These are phyloP conservation scores for Fusarium poae DNA, from an alignment of 2,329 filamentous ascomycete genomes.

Conservation along the genomic window DNA sequence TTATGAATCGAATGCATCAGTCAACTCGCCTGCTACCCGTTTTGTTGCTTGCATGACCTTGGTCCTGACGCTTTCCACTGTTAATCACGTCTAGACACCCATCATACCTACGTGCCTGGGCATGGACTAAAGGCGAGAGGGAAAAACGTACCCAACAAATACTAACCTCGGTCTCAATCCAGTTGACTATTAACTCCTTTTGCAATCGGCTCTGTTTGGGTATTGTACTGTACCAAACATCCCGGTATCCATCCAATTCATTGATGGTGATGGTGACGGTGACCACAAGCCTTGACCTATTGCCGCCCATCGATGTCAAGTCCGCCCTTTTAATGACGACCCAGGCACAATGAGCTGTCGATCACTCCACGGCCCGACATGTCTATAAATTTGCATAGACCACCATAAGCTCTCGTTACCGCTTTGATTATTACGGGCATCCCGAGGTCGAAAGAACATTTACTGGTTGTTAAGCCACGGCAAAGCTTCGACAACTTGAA, in stretches of 20 bases:
- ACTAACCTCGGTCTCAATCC: constrained; percentile 14
- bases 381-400: constrained; percentile 15
- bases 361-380: constrained; percentile 26
- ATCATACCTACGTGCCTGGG: too few relatives aligned
- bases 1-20: constrained; percentile 27
- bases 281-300: constrained; percentile 29
- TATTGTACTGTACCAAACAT: constrained; percentile 4
- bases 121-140: neutral
- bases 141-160: neutral
- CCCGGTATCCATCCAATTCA: neutral
- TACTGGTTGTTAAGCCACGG: constrained; percentile 13
- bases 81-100: constrained; percentile 18
- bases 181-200: constrained; percentile 3
- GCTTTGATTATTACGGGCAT: constrained; percentile 13
- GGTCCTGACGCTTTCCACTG: constrained; percentile 1
- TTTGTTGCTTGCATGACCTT: constrained; percentile 25
- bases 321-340: constrained; percentile 39
- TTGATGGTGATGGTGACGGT: constrained; percentile 20
- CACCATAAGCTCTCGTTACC: neutral
- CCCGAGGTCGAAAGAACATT: constrained; percentile 14
- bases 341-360: constrained; percentile 20
- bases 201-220: constrained; percentile 25
- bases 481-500: constrained; percentile 8
- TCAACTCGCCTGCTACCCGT: constrained; percentile 13
- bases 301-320: constrained; percentile 17